Conservation (phyloP, 352 stramenopile genomes). For the Phytopythium chamaehyphon region DNA sequence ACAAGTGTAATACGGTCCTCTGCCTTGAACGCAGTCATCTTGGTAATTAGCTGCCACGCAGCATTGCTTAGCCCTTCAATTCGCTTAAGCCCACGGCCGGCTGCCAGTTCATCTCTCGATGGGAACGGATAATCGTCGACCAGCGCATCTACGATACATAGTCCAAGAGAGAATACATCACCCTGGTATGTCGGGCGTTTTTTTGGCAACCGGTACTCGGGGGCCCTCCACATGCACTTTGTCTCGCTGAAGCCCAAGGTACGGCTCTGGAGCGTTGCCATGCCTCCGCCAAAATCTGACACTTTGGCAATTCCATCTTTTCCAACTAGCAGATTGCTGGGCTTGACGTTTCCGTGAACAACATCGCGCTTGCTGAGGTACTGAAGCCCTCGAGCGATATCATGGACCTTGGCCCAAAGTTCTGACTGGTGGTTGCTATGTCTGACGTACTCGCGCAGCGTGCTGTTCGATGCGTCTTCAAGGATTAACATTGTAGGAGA, state of each 20-base stretch:
- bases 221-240: slow-evolving; percentile 14
- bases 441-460: slow-evolving; percentile 10
- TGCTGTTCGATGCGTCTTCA: slow-evolving; percentile 9
- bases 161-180: slow-evolving; percentile 24
- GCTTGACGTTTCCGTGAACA: slow-evolving; percentile 57
- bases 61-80: neutral
- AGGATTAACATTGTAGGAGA: slow-evolving; percentile 13
- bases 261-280: slow-evolving; percentile 21
- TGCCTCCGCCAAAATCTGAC: slow-evolving; percentile 58
- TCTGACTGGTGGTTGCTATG: slow-evolving; percentile 9
- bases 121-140: slow-evolving; percentile 2
- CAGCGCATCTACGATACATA: slow-evolving; percentile 24
- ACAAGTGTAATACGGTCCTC: neutral
- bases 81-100: neutral
- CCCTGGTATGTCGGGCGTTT: slow-evolving; percentile 19
- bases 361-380: slow-evolving; percentile 48
- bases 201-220: slow-evolving; percentile 11
- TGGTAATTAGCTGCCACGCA: neutral
- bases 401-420: slow-evolving; percentile 19
- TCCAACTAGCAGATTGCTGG: slow-evolving; percentile 58
- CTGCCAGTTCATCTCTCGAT: neutral
- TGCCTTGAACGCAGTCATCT: neutral
- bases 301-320: slow-evolving; percentile 56
- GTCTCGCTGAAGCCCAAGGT: slow-evolving; percentile 2
- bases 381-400: slow-evolving; percentile 41